Conservation (phyloP, 2,329 filamentous ascomycete genomes). For the Fusarium equiseti region DNA sequence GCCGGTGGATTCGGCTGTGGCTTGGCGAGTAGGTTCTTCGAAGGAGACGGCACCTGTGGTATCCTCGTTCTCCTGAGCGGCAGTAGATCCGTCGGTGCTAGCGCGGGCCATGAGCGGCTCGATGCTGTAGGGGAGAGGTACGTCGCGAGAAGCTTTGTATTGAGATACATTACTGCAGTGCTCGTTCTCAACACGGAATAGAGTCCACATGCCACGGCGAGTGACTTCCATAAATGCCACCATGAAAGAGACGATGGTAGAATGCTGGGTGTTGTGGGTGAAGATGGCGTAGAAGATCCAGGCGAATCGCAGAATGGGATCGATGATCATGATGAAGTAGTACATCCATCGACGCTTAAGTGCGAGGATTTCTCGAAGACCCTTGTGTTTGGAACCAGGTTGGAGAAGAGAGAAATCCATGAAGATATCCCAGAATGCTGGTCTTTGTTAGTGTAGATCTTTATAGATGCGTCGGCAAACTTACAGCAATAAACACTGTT, state of each 20-base stretch:
- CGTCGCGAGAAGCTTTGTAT: constrained; percentile 89
- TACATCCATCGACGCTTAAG: constrained; percentile 86
- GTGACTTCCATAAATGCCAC: constrained; percentile 82
- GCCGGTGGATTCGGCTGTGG: constrained; percentile 38
- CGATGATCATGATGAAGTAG: constrained; percentile 84
- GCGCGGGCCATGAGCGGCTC: constrained; percentile 60
- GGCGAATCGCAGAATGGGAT: constrained; percentile 88
- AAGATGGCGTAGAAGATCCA: constrained; percentile 96
- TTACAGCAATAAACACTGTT: constrained; percentile 86
- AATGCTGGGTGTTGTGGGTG: constrained; percentile 83
- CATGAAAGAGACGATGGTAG: constrained; percentile 82
- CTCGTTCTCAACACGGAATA: constrained; percentile 97
- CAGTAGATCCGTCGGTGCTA: constrained; percentile 52
- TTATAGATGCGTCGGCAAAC: constrained; percentile 46
- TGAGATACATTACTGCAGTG: constrained; percentile 92
- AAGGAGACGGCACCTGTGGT: constrained; percentile 7
- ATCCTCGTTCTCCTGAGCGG: constrained; percentile 3
- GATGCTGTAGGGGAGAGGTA: constrained; percentile 84
- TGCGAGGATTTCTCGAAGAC: constrained; percentile 82
- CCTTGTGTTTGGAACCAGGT: constrained; percentile 72
- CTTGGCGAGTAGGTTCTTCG: constrained; percentile 24
- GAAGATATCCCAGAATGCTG: constrained; percentile 89
- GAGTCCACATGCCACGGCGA: constrained; percentile 89
- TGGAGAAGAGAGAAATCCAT: constrained; percentile 98
- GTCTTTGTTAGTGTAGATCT: constrained; percentile 5